Evolutionary conservation across 768 basidiomycete genomes (phyloP).

Genomic region (Calocybe gangraenosa): DNA sequence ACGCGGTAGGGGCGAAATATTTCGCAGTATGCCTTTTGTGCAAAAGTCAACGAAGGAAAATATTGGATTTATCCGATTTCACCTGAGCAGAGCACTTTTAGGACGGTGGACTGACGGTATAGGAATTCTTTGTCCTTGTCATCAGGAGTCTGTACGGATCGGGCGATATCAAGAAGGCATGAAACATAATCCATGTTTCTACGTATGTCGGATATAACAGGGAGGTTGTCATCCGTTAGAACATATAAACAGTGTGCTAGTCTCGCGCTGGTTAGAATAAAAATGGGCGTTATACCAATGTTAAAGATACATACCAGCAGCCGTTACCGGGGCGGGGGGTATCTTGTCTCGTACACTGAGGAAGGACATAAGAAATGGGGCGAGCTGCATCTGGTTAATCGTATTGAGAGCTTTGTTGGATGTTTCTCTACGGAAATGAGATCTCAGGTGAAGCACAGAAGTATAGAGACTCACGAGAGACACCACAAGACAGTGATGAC

Average conservation of each 20-base stretch:
- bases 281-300: background rate
- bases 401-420: slow-evolving; percentile 89
- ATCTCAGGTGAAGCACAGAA: background rate
- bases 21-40: slow-evolving; percentile 65
- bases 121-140: slow-evolving; percentile 36
- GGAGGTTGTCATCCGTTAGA: slow-evolving; percentile 86
- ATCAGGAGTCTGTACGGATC: slow-evolving; percentile 26
- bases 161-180: slow-evolving; percentile 62
- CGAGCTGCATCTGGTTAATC: slow-evolving; percentile 74
- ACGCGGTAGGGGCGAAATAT: slow-evolving; percentile 73
- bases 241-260: slow-evolving; percentile 91
- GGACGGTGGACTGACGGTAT: slow-evolving; percentile 45
- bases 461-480: slow-evolving; percentile 67
- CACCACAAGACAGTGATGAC: slow-evolving; percentile 93
- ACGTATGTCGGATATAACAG: slow-evolving; percentile 63
- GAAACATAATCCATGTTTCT: slow-evolving; percentile 56
- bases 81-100: slow-evolving; percentile 75
- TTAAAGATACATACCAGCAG: slow-evolving; percentile 59
- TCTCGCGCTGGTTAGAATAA: background rate
- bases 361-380: slow-evolving; percentile 91
- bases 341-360: slow-evolving; percentile 65
- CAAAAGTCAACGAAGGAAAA: background rate
- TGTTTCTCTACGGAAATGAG: slow-evolving; percentile 63
- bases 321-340: slow-evolving; percentile 65
- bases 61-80: slow-evolving; percentile 14